Evolutionary conservation across 345 rosid genomes (phyloP).

Genomic region (Citrus australasica): DNA sequence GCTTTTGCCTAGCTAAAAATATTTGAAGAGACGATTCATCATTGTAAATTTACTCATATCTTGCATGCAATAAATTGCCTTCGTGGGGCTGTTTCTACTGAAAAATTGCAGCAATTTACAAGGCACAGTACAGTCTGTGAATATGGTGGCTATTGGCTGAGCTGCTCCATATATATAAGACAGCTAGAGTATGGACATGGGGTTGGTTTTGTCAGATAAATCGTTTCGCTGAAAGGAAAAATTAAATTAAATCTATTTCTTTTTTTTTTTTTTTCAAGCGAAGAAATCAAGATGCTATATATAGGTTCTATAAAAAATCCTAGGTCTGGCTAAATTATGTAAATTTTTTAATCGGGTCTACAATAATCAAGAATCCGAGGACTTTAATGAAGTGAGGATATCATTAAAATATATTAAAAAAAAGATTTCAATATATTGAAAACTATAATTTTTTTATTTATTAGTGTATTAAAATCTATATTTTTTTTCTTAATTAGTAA

Average conservation of each 20-base stretch:
- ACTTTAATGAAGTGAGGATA: too few species aligned
- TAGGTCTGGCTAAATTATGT: neutral
- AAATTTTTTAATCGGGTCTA: neutral
- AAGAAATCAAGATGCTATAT: neutral
- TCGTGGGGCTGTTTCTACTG: neutral
- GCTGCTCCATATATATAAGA: too few species aligned
- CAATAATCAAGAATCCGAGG: too few species aligned
- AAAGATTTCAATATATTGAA: too few species aligned
- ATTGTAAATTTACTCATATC: neutral
- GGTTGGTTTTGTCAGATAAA: neutral
- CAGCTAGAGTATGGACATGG: neutral
- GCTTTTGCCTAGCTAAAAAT: neutral
- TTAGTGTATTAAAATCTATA: too few species aligned
- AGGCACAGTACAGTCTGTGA: neutral
- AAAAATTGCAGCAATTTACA: neutral
- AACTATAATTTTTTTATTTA: too few species aligned
- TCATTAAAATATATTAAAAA: too few species aligned
- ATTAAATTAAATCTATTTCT: too few species aligned
- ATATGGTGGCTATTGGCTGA: neutral
- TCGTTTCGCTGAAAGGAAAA: neutral
- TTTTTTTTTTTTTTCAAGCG: neutral
- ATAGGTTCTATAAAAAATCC: neutral
- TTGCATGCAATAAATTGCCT: slow-evolving; percentile 4
- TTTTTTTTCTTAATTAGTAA: too few species aligned
- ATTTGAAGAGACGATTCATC: neutral